Evolutionary conservation across 345 rosid species (phyloP), one percentile per base, ranked within the genome.

Genomic region (Brassica rapa): DNA sequence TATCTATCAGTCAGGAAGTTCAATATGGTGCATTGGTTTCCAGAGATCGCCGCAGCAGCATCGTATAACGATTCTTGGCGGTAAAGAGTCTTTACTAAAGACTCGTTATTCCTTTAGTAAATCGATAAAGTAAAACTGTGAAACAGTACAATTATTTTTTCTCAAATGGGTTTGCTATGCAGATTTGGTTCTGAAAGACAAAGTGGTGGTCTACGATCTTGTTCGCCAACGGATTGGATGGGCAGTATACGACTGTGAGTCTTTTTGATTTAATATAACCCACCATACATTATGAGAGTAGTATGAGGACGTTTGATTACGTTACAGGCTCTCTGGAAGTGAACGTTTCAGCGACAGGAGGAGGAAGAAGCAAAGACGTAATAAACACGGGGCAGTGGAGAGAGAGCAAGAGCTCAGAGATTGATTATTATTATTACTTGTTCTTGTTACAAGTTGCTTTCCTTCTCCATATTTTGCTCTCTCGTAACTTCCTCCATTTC

Each of bases 1-100:
- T 35, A 39, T 32, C 74, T 49, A 78, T 41, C 86, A 94, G 99
- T 89, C 86, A 16, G 91, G 87, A 68, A 81, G 87, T 79, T 84
- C 88, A 16, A 80, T 85, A 49, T 95, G 99, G 99, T 95, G 99
- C 88, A 86, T 95, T 43, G 99, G 99, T 77, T 87, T 93, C 75
- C 89, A 85, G 71, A 88, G 88, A 75, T 77, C 84, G 77, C 76
- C 85, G 77, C 77, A 79, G n/a, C 90, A 90, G 19, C 56, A 1
- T 75, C 83, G 75, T 15, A 81, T 90, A 70, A 95, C 97, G 61
- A 95, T 95, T 51, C 84, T 95, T 78, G 99, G 99, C 75, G 99
- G 99, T 95, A 88, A 67, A 19, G 19, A 19, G 19, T 19, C 19
- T 19, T 19, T 19, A 19, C 19, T 19, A 19, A 19, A 0, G 0